phyloP scores from a whole-genome alignment of 2,329 filamentous ascomycete species.

The Plenodomus tracheiphilus region DNA sequence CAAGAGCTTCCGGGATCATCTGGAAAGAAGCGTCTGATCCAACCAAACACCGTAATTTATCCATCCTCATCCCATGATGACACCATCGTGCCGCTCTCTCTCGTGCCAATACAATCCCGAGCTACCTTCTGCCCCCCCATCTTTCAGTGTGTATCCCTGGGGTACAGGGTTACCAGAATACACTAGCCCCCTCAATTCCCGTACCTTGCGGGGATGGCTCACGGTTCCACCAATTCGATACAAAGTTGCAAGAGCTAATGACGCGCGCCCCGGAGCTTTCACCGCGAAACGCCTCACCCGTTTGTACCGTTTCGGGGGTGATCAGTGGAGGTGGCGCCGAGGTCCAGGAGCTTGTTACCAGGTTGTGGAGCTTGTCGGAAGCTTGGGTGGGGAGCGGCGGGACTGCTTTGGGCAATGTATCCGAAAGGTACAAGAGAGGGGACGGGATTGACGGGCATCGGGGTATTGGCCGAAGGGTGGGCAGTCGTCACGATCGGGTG shows the following conservation, averaged over 20 bases:
- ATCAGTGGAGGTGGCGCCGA: slow-evolving; percentile 21
- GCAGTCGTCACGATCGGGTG: not conserved
- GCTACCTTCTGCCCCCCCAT: slow-evolving; percentile 5
- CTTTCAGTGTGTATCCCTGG: not conserved
- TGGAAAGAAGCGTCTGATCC: not conserved
- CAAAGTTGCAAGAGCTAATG: not conserved
- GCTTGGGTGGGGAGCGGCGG: slow-evolving; percentile 15
- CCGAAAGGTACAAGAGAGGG: not conserved
- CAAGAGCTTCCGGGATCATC: not conserved
- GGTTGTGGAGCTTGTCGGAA: slow-evolving; percentile 15
- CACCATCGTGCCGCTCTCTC: slow-evolving; percentile 5
- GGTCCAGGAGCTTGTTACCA: slow-evolving; percentile 9
- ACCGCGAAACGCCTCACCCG: slow-evolving; percentile 16
- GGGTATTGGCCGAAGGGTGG: not conserved
- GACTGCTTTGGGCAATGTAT: slow-evolving; percentile 16
- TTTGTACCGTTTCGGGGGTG: slow-evolving; percentile 7
- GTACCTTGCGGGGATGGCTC: too few species aligned
- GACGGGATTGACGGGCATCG: slow-evolving; percentile 3
- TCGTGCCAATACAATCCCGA: slow-evolving; percentile 16
- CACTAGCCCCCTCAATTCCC: not conserved
- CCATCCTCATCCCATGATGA: slow-evolving; percentile 6
- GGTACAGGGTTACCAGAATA: not conserved
- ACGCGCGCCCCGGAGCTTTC: slow-evolving; percentile 2
- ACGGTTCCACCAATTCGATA: not conserved
- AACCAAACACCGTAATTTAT: not conserved